phyloP scores from a whole-genome alignment of 2,329 filamentous ascomycete species.

The Trichoderma guizhouense region DNA sequence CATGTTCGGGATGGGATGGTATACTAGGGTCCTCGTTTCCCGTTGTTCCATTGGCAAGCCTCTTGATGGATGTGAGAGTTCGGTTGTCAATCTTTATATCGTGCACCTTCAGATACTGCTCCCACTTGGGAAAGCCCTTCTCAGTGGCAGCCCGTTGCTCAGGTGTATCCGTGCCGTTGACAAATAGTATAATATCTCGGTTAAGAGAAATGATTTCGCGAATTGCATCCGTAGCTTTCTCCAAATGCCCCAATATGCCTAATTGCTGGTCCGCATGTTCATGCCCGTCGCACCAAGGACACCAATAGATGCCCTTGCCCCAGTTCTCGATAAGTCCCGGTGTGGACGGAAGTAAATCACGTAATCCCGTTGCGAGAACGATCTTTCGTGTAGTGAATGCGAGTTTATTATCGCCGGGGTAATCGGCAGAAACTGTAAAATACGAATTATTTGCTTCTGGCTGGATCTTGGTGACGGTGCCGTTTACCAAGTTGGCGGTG shows the following conservation, averaged over 20 bases:
- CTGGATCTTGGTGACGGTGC: slow-evolving; percentile 46
- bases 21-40: slow-evolving; percentile 39
- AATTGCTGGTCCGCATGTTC: slow-evolving; percentile 59
- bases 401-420: slow-evolving; percentile 22
- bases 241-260: slow-evolving; percentile 48
- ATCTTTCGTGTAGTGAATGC: slow-evolving; percentile 50
- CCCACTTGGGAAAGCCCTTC: slow-evolving; percentile 43
- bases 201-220: slow-evolving; percentile 55
- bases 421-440: slow-evolving; percentile 41
- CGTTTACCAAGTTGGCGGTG: slow-evolving; percentile 49
- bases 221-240: slow-evolving; percentile 42
- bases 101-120: slow-evolving; percentile 46
- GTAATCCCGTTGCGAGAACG: slow-evolving; percentile 55
- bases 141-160: slow-evolving; percentile 39
- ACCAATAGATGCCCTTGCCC: slow-evolving; percentile 61
- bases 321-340: slow-evolving; percentile 54
- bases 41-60: slow-evolving; percentile 40
- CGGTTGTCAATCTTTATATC: slow-evolving; percentile 55
- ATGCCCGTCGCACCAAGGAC: slow-evolving; percentile 62
- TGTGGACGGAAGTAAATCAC: slow-evolving; percentile 52
- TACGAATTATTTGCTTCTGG: slow-evolving; percentile 38
- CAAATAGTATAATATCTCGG: slow-evolving; percentile 53
- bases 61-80: slow-evolving; percentile 47
- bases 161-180: slow-evolving; percentile 56
- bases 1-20: slow-evolving; percentile 46